phyloP scores from a whole-genome alignment of 1,284 basidiomycete genomes.

The Peniophora sp. region DNA sequence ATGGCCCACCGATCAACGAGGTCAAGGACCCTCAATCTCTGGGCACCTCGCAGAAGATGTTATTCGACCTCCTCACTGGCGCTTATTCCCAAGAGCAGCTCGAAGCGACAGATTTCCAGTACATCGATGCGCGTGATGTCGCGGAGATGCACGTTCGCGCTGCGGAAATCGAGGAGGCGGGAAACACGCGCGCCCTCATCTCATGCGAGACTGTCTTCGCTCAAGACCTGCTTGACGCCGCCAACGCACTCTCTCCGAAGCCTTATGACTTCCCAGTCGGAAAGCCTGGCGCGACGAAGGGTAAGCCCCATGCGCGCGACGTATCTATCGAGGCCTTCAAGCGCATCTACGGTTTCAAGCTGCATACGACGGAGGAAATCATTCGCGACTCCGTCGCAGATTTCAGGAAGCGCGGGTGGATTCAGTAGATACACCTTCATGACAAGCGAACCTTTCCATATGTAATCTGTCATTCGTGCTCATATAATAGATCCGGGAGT shows the following conservation, averaged over 20 bases:
- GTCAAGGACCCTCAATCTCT: constrained; percentile 4
- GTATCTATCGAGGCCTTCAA: constrained; percentile 4
- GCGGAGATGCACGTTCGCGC: constrained; percentile 37
- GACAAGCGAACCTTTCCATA: constrained; percentile 14
- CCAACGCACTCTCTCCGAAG: constrained; percentile 3
- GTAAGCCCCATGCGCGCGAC: background rate
- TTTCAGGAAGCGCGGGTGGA: constrained; percentile 7
- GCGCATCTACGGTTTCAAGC: constrained; percentile 6
- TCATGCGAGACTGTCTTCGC: constrained; percentile 4
- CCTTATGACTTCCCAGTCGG: constrained; percentile 5
- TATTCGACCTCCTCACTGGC: constrained; percentile 7
- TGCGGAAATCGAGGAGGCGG: constrained; percentile 29
- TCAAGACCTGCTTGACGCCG: constrained; percentile 1
- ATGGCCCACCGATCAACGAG: constrained; percentile 7
- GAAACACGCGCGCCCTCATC: constrained; percentile 34
- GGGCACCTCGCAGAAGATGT: constrained; percentile 8
- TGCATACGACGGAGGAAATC: constrained; percentile 3
- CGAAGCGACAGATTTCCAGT: background rate
- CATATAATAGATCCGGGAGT: too few relatives aligned
- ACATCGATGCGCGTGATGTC: constrained; percentile 40
- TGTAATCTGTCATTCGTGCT: too few relatives aligned
- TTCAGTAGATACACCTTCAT: background rate
- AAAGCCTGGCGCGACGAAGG: constrained; percentile 4
- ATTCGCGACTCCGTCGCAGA: constrained; percentile 7
- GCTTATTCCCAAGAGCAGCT: background rate